phyloP scores from a whole-genome alignment of 345 rosid species.

The Salix dunnii region DNA sequence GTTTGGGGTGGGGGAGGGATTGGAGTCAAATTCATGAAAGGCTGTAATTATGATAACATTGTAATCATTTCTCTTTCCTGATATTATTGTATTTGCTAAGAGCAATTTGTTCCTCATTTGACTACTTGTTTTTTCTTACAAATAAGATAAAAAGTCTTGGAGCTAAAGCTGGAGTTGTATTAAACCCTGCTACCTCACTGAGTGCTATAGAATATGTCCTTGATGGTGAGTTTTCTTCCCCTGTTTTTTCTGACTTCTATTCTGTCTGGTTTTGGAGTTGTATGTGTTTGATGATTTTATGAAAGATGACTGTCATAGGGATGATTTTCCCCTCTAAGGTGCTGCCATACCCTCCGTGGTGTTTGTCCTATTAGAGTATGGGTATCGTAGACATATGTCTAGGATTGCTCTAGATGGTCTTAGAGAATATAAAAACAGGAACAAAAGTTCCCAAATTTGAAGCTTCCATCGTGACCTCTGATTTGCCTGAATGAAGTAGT shows the following conservation, averaged over 20 bases:
- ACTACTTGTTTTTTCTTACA: background rate
- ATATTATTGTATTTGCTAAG: background rate
- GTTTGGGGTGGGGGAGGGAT: too few relatives aligned
- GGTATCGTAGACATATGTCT: background rate
- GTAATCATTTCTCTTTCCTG: background rate
- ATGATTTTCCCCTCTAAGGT: background rate
- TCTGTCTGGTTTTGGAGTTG: background rate
- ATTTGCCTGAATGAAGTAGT: background rate
- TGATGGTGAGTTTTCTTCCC: conserved; percentile 59
- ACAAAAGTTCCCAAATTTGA: background rate
- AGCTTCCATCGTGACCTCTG: background rate
- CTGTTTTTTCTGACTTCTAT: background rate
- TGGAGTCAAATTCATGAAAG: too few relatives aligned
- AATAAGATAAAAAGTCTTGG: conserved; percentile 79
- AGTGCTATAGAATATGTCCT: conserved; percentile 78
- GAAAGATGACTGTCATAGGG: background rate
- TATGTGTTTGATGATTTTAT: background rate
- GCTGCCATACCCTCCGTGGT: background rate
- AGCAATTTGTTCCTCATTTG: conserved; percentile 2
- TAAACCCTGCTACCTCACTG: conserved; percentile 89
- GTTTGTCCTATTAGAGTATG: background rate
- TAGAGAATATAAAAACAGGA: background rate
- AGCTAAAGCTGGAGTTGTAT: conserved; percentile 97
- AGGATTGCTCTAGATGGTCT: background rate
- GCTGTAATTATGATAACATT: too few relatives aligned